Evolutionary conservation across 140 eudicot species (phyloP).

Genomic region (Erigeron philadelphicus): DNA sequence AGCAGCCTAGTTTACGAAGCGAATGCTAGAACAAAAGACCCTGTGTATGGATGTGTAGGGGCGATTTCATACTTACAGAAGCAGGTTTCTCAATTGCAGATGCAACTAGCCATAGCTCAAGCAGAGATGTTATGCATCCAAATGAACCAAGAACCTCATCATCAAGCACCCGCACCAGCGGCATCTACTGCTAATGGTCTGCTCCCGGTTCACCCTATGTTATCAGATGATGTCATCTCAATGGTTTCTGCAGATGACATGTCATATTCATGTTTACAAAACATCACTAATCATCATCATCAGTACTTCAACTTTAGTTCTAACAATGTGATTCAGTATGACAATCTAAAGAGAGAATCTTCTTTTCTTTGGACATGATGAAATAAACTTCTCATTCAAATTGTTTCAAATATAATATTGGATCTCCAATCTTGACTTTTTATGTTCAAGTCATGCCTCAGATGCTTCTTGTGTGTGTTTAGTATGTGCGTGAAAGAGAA

Average conservation of each 20-base stretch:
- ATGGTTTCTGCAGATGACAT: conserved; percentile 35
- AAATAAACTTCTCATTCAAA: conserved; percentile 23
- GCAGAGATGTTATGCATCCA: conserved; percentile 79
- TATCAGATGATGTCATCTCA: conserved; percentile 21
- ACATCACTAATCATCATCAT: conserved; percentile 32
- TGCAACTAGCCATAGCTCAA: conserved; percentile 88
- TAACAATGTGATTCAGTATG: conserved; percentile 37
- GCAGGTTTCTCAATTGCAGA: conserved; percentile 78
- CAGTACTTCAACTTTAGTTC: conserved; percentile 41
- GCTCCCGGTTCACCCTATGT: conserved; percentile 19
- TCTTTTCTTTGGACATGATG: conserved; percentile 60
- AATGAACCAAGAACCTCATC: conserved; percentile 49
- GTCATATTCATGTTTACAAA: conserved; percentile 38
- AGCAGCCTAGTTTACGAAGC: conserved; percentile 92
- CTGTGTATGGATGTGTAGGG: conserved; percentile 87
- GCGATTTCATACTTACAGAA: conserved; percentile 65
- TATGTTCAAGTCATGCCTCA: background rate
- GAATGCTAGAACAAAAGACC: conserved; percentile 68
- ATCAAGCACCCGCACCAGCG: conserved; percentile 16
- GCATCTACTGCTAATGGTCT: conserved; percentile 8
- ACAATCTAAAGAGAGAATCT: conserved; percentile 56
- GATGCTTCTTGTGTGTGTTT: conserved; percentile 18
- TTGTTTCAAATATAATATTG: conserved; percentile 15
- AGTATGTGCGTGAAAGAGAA: conserved; percentile 34
- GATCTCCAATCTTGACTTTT: conserved; percentile 10